Base-by-base conservation (phyloP, 106 monocot species). In the Alisma plantagoaquatica region DNA sequence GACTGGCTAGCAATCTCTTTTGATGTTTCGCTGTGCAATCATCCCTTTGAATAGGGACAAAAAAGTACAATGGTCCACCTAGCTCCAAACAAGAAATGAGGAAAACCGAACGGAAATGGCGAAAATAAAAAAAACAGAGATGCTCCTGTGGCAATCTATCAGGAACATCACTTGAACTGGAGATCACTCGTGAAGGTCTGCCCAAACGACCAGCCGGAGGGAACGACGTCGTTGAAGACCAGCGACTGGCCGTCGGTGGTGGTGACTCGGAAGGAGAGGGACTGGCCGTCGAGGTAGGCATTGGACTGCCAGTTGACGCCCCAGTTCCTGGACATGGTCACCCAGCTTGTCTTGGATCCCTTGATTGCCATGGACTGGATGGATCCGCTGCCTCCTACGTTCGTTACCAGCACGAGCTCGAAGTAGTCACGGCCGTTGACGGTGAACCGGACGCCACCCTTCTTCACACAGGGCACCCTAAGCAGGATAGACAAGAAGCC, bases 301-400 rank as follows among this genome's bases (percentile, higher is more conserved):
- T 76, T 72, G 18, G 76, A 58, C 35, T 80, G 79, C 84, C 84
- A 85, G 25, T 75, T 80, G 28, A 59, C 69, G 0, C 84, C 84
- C 79, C 75, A 80, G 31, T 76, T 80, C 58, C 72, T 69, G 1
- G 64, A 65, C 75, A 75, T 65, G 2, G 68, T 31, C 43, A 67
- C 47, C 84, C 84, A 85, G 3, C 57, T 58, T 2, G 73, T 70
- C 2, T 8, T 57, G 1, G 57, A 49, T 0, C 76, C 79, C 57
- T 79, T 76, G 41, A 80, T 62, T 1, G 69, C 60, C 30, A 80
- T 49, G 2, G 79, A 73, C 18, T 72, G 42, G 49, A 85, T 59
- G 0, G 61, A 66, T n/a, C 84, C 84, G 33, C 60, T 8, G 42
- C 83, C 78, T 1, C 60, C 78, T 11, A 83, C 83, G 45, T 83